Percentiles rank a stretch among this genome's conserved stretches.
Evolutionary conservation across 371 early-diverging fungal genomes (phyloP).

Genomic region (Apophysomyces variabilis): DNA sequence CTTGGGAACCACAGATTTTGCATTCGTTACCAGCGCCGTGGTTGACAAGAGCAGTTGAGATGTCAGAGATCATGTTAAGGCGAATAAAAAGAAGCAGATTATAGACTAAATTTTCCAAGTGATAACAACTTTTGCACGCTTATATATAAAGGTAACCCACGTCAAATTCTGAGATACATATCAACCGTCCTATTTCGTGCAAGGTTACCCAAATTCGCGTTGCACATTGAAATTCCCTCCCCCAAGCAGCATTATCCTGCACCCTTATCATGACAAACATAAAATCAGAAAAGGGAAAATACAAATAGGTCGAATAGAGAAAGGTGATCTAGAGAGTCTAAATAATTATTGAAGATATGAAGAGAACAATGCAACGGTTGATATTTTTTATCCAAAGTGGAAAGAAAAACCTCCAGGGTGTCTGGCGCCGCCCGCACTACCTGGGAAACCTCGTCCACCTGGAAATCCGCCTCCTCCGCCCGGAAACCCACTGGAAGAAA

Average conservation of each 20-base stretch:
- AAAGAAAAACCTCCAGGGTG: constrained; percentile 48
- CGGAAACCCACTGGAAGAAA: constrained; percentile 32
- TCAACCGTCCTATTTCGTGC: constrained; percentile 12
- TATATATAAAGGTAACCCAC: constrained; percentile 1
- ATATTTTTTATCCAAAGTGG: constrained; percentile 52
- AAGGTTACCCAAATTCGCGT: constrained; percentile 8
- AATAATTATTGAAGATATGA: constrained; percentile 8
- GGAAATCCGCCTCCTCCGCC: constrained; percentile 31
- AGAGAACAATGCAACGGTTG: constrained; percentile 4
- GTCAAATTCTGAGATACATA: constrained; percentile 11
- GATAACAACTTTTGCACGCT: background rate
- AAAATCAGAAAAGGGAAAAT: background rate
- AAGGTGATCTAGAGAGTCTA: background rate
- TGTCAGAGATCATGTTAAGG: background rate
- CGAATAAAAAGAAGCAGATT: background rate
- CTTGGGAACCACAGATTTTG: background rate
- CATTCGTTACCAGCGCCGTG: background rate
- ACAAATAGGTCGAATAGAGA: background rate
- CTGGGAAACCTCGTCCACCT: constrained; percentile 39
- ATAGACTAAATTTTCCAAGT: background rate
- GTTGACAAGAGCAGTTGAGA: background rate
- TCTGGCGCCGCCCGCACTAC: constrained; percentile 43
- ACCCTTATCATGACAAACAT: background rate
- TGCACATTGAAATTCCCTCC: constrained; percentile 1
- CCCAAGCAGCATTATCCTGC: constrained; percentile 4